Evolutionary conservation across 768 basidiomycete species (phyloP).

Genomic region (Tephrocybe sp.): DNA sequence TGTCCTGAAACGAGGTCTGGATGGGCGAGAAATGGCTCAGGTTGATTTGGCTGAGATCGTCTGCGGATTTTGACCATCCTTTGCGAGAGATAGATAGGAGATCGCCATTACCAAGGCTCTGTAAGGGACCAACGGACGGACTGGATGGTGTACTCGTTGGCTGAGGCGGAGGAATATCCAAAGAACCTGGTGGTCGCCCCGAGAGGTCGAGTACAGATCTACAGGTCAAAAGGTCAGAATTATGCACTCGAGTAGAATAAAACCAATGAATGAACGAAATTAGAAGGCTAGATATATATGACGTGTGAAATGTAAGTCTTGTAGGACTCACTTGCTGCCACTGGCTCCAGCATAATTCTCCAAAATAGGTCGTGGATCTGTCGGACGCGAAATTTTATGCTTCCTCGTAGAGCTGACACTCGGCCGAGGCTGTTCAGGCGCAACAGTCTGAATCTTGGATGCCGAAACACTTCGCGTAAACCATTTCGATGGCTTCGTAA

Average conservation of each 20-base stretch:
- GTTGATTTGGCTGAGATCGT: constrained; percentile 65
- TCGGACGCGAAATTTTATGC: constrained; percentile 82
- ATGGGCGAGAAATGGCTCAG: constrained; percentile 33
- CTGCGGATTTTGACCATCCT: constrained; percentile 77
- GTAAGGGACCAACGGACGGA: constrained; percentile 24
- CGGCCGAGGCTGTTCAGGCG: constrained; percentile 43
- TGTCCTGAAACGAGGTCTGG: constrained; percentile 56
- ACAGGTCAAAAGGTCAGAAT: neutral
- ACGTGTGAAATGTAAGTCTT: too few relatives aligned
- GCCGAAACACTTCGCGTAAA: constrained; percentile 16
- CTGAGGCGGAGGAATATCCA: constrained; percentile 38
- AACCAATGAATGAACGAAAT: neutral
- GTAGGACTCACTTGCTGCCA: constrained; percentile 48
- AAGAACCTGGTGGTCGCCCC: constrained; percentile 39
- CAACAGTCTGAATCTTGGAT: constrained; percentile 38
- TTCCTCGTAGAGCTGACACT: constrained; percentile 48
- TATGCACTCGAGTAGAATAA: neutral
- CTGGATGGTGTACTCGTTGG: constrained; percentile 39
- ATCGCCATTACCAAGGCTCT: constrained; percentile 49
- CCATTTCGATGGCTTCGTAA: constrained; percentile 37
- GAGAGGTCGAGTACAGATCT: constrained; percentile 72
- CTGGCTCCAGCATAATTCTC: constrained; percentile 46
- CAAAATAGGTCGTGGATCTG: constrained; percentile 76
- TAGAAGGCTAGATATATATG: neutral
- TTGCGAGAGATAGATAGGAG: constrained; percentile 67